Percentiles rank a stretch among this genome's conserved stretches.
Conservation (phyloP, 2,329 filamentous ascomycete genomes). For the Aphanocladium album region DNA sequence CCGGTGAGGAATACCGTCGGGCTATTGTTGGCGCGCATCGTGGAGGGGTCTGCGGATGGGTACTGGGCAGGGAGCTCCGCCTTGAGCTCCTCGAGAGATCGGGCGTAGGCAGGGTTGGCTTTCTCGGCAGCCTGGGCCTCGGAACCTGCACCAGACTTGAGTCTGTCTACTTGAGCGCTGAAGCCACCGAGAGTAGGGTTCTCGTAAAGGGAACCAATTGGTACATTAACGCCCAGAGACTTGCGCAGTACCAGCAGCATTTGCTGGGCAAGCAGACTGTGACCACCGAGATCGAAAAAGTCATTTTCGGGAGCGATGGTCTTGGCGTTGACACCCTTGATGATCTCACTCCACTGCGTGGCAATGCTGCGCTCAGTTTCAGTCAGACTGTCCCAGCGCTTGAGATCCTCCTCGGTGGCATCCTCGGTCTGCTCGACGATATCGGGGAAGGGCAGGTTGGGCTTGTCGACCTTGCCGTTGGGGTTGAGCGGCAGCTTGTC, state of each 20-base stretch:
- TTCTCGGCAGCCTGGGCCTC: slow-evolving; percentile 27
- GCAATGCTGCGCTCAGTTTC: slow-evolving; percentile 36
- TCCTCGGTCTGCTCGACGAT: slow-evolving; percentile 54
- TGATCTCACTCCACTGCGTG: slow-evolving; percentile 66
- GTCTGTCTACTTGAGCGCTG: slow-evolving; percentile 26
- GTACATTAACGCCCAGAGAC: slow-evolving; percentile 23
- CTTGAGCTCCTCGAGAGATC: slow-evolving; percentile 47
- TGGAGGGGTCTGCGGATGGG: slow-evolving; percentile 28
- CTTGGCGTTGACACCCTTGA: slow-evolving; percentile 61
- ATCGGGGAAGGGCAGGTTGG: slow-evolving; percentile 75
- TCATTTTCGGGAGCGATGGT: slow-evolving; percentile 50
- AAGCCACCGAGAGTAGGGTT: slow-evolving; percentile 25
- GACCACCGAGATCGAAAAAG: slow-evolving; percentile 37
- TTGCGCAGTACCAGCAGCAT: slow-evolving; percentile 59
- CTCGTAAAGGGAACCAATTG: slow-evolving; percentile 28
- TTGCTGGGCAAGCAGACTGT: slow-evolving; percentile 58
- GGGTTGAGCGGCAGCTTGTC: slow-evolving; percentile 62
- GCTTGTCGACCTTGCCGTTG: slow-evolving; percentile 76
- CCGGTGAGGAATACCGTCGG: slow-evolving; percentile 76
- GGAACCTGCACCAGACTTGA: slow-evolving; percentile 18
- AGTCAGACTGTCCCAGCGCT: slow-evolving; percentile 47
- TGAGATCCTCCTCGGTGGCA: slow-evolving; percentile 30
- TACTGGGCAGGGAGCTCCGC: slow-evolving; percentile 41
- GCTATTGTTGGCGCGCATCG: slow-evolving; percentile 24
- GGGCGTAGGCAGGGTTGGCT: slow-evolving; percentile 48